phyloP scores from a whole-genome alignment of 345 rosid species.

The Laguncularia racemosa region DNA sequence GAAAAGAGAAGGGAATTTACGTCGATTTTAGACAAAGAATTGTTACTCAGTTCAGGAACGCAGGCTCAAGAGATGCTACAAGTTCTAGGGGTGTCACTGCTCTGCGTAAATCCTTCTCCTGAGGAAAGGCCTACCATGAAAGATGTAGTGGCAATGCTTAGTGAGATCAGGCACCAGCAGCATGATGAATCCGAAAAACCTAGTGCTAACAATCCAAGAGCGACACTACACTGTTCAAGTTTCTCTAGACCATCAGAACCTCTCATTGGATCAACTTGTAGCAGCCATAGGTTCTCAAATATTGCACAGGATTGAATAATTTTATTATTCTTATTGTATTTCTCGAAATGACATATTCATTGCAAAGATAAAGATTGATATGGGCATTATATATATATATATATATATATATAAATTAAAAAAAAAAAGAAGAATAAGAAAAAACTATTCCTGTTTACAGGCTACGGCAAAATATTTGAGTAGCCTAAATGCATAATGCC shows the following conservation, averaged over 20 bases:
- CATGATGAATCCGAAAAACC: conserved; percentile 30
- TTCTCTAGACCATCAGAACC: conserved; percentile 61
- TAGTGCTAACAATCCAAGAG: conserved; percentile 17
- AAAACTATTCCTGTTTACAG: too few species aligned
- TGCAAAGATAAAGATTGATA: conserved; percentile 24
- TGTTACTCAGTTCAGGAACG: conserved; percentile 38
- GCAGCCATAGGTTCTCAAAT: conserved; percentile 3
- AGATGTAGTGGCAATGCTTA: conserved; percentile 59
- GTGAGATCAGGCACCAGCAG: conserved; percentile 50
- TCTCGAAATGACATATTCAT: conserved; percentile 4
- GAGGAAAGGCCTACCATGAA: conserved; percentile 68
- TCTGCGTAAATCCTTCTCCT: conserved; percentile 47
- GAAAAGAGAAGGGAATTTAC: conserved; percentile 39
- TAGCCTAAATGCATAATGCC: too few species aligned
- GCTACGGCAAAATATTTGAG: too few species aligned
- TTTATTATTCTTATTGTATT: neutral
- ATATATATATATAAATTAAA: too few species aligned
- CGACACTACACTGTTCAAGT: conserved; percentile 50
- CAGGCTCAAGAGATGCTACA: conserved; percentile 68
- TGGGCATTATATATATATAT: too few species aligned
- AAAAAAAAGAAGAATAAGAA: too few species aligned
- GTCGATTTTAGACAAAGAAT: conserved; percentile 43
- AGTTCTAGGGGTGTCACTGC: conserved; percentile 58
- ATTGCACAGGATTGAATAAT: neutral
- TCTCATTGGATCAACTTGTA: conserved; percentile 39